These are phyloP conservation scores for Pichia insulana DNA, from an alignment of 805 yeast species.

Conservation along the genomic window DNA sequence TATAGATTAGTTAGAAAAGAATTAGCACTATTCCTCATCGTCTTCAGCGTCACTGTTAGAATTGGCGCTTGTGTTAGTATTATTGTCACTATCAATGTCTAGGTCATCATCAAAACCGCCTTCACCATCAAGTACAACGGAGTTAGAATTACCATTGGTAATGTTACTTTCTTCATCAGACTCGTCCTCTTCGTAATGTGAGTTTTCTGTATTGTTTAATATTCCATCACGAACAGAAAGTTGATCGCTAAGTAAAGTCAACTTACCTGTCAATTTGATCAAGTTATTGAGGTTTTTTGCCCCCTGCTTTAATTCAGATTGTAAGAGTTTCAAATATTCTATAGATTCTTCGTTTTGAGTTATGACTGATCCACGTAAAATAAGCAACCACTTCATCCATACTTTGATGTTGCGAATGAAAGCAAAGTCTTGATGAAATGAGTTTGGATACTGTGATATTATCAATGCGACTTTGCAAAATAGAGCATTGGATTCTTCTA, in stretches of 20 bases:
- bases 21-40: slow-evolving; percentile 9
- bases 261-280: slow-evolving; percentile 76
- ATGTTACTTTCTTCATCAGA: slow-evolving; percentile 12
- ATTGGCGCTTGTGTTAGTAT: too few species aligned
- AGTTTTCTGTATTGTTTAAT: slow-evolving; percentile 25
- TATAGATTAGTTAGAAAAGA: not conserved
- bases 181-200: slow-evolving; percentile 9
- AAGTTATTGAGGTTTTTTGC: slow-evolving; percentile 55
- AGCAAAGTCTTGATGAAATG: slow-evolving; percentile 2
- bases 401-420: slow-evolving; percentile 11
- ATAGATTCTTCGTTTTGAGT: slow-evolving; percentile 43
- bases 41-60: slow-evolving; percentile 17
- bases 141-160: slow-evolving; percentile 17
- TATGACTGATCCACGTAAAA: slow-evolving; percentile 60
- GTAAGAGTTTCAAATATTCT: slow-evolving; percentile 48
- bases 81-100: slow-evolving; percentile 17
- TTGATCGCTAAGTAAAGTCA: slow-evolving; percentile 71
- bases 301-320: slow-evolving; percentile 46
- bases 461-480: slow-evolving; percentile 39
- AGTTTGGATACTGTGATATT: slow-evolving; percentile 32
- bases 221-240: slow-evolving; percentile 55
- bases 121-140: slow-evolving; percentile 24
- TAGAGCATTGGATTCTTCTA: slow-evolving; percentile 33
- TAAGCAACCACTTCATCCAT: slow-evolving; percentile 81
- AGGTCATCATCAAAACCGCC: slow-evolving; percentile 21